These are phyloP conservation scores for Penicillium goetzii DNA, from an alignment of 495 filamentous ascomycete species.

Conservation along the genomic window DNA sequence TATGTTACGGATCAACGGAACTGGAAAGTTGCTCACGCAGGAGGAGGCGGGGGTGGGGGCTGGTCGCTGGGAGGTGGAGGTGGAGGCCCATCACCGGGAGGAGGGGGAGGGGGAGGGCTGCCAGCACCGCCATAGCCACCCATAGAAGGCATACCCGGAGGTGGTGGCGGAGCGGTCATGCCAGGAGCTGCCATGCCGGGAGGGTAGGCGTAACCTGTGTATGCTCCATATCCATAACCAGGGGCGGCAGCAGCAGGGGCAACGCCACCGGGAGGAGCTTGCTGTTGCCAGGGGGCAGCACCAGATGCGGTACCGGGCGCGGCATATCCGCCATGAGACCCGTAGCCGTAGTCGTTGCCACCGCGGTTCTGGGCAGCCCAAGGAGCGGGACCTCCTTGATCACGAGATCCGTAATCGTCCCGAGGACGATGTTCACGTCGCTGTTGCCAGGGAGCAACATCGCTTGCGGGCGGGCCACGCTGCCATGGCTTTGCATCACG, in stretches of 20 bases:
- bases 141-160: slow-evolving; percentile 70
- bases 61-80: slow-evolving; percentile 69
- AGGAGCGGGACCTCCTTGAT: slow-evolving; percentile 52
- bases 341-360: slow-evolving; percentile 57
- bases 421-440: slow-evolving; percentile 59
- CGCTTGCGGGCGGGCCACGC: slow-evolving; percentile 74
- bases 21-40: slow-evolving; percentile 33
- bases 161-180: slow-evolving; percentile 67
- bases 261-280: slow-evolving; percentile 52
- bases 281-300: slow-evolving; percentile 68
- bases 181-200: slow-evolving; percentile 60
- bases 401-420: slow-evolving; percentile 55
- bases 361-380: slow-evolving; percentile 56
- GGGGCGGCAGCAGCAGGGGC: slow-evolving; percentile 39
- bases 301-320: slow-evolving; percentile 31
- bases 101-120: slow-evolving; percentile 59
- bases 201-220: slow-evolving; percentile 56
- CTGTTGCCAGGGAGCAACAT: slow-evolving; percentile 75
- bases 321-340: slow-evolving; percentile 39
- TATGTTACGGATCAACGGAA: not conserved
- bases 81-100: slow-evolving; percentile 66
- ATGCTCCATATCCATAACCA: slow-evolving; percentile 60
- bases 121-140: slow-evolving; percentile 57
- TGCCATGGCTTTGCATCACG: slow-evolving; percentile 85
- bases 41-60: slow-evolving; percentile 72